Evolutionary conservation across 352 stramenopile species (phyloP), one percentile per base, ranked within the genome.

Genomic region (Thalassiosira mediterranea): DNA sequence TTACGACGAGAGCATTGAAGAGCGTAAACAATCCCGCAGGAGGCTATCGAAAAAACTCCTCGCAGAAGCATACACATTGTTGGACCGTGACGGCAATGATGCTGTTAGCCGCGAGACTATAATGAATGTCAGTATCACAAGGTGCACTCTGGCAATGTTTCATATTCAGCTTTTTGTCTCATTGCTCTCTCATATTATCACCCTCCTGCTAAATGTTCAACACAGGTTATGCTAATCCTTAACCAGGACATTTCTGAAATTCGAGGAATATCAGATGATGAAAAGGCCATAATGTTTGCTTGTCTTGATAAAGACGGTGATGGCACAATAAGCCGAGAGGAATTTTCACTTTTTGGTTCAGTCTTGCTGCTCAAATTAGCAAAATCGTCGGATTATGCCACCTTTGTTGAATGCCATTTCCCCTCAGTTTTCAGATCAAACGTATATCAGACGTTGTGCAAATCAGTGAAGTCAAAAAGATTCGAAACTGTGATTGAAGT

Each of bases 201-300:
- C 17, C 32, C 47, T 47, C 29, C n/a, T n/a, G n/a, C n/a, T n/a
- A n/a, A 28, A 54, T 34, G 34, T 42, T 4, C 31, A 34, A 53
- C 3, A 65, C 4, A 65, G 56, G 37, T 65, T 23, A 65, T 65
- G 56, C 23, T n/a, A 65, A 81, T 88, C 65, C 46, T 90, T 13
- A 42, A 42, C 13, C 51, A 88, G 61, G 84, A 92, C 68, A 84
- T 88, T 37, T 71, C 75, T 32, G 76, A 92, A 42, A 83, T 92
- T 60, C 54, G 68, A 26, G 29, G 28, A 23, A 48, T 90, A 17
- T 86, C 83, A 4, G 23, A 72, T 3, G 72, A 86, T 4, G 48
- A 72, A 40, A 77, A 73, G 61, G 42, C 25, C 61, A 76, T 84
- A n/a, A 32, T 92, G 21, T 92, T 89, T 68, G 83, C 53, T 25